Base-by-base conservation (phyloP, 805 yeast genomes). In the Sugiyamaella boreocaroliniensis region DNA sequence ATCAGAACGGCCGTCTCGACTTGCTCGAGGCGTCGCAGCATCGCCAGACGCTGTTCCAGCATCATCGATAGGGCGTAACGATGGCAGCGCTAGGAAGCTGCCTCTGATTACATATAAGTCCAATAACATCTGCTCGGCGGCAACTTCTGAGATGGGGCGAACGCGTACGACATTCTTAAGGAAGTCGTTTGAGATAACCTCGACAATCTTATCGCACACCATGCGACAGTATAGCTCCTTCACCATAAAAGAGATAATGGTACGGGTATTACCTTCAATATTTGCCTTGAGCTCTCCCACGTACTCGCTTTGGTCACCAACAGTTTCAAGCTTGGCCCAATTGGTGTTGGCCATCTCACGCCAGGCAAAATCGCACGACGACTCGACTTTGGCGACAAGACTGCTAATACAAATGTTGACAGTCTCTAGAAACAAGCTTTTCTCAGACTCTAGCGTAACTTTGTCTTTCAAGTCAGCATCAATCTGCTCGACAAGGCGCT, bases 61-160 rank as follows among this genome's bases (percentile, higher is more conserved):
- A 15, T 69, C 64, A 18, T 60, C 55, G 42, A 56, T 43, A 43
- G 52, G 16, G 8, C 41, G 37, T 50, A 60, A 53, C 4, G 58
- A 58, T 9, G 70, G 64, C 45, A 65, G 58, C 32, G 55, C 60
- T 47, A 61, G 58, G 41, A 87, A 74, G 26, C 78, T 71, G 26
- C 74, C 72, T 61, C 85, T 86, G 61, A 92, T 66, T 8, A 78
- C 74, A 41, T 83, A 82, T 1, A 86, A 63, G 68, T 92, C 99
- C 19, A 86, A 70, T 41, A 84, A 70, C 62, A 92, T 73, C 65
- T 92, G 97, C 65, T 90, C 96, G 2, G 92, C 85, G 61, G 77
- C 76, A 11, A 81, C 72, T 41, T 83, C 86, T 1, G 82, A 73
- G n/a, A 81, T 69, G 0, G 96, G 96, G 51, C 80, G 82, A 37